Conservation (phyloP, 2,329 filamentous ascomycete species). For the Chrysoporthe puriensis region DNA sequence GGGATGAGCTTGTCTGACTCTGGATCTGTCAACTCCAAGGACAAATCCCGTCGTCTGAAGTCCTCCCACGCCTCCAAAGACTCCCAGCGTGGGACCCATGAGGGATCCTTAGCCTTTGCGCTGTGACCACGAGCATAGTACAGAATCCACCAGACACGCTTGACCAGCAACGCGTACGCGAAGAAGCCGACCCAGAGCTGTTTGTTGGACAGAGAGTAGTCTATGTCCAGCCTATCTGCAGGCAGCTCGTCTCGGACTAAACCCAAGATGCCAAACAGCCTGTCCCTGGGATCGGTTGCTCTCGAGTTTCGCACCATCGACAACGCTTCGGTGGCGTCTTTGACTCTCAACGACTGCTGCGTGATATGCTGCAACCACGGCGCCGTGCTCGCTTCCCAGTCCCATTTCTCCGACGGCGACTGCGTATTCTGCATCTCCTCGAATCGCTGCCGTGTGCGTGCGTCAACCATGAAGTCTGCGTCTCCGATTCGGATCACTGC, state of each 20-base stretch:
- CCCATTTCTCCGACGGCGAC: not conserved
- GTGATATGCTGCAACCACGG: not conserved
- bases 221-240: not conserved
- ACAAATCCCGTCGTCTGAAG: not conserved
- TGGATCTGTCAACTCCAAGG: too few species aligned
- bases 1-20: too few species aligned
- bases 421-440: not conserved
- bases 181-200: slow-evolving; percentile 1
- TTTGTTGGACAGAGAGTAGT: not conserved
- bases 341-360: not conserved
- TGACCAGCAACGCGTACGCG: not conserved
- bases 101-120: not conserved
- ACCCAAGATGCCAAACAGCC: not conserved
- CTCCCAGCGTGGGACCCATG: not conserved
- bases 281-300: not conserved
- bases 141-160: not conserved
- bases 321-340: not conserved
- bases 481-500: not conserved
- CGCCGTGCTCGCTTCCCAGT: not conserved
- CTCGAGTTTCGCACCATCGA: not conserved
- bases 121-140: not conserved
- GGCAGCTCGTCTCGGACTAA: not conserved
- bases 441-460: not conserved
- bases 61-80: not conserved
- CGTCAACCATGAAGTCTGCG: not conserved